Percentiles rank a stretch among this genome's conserved stretches.
Conservation (phyloP, 2,329 filamentous ascomycete genomes). For the Epicoccum sorghinum region DNA sequence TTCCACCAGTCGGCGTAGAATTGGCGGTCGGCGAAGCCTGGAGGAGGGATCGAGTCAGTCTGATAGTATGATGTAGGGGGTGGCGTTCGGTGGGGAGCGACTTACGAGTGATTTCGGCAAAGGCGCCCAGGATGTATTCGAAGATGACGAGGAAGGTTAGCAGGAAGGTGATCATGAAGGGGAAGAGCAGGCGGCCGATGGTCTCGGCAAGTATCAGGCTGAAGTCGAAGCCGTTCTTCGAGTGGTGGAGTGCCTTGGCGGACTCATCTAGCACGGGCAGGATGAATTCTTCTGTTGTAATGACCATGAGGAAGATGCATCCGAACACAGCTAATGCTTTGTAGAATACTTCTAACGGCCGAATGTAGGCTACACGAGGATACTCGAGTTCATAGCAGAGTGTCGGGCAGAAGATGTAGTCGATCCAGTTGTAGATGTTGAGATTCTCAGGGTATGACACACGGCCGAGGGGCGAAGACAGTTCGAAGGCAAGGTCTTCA, state of each 20-base stretch:
- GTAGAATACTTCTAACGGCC: conserved; percentile 80
- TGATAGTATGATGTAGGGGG: no score
- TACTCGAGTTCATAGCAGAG: conserved; percentile 98
- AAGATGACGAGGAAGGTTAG: conserved; percentile 98
- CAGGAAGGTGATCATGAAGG: conserved; percentile 95
- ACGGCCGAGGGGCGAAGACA: conserved; percentile 87
- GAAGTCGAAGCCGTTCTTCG: conserved; percentile 65
- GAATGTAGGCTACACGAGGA: conserved; percentile 75
- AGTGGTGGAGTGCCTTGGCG: conserved; percentile 57
- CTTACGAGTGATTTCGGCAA: conserved; percentile 82
- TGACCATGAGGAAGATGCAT: conserved; percentile 91
- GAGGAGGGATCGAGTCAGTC: not conserved
- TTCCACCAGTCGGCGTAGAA: conserved; percentile 85
- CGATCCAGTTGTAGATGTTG: conserved; percentile 78
- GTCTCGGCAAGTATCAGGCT: conserved; percentile 85
- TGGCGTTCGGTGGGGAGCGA: not conserved
- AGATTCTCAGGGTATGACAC: conserved; percentile 91
- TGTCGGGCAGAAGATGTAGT: conserved; percentile 91
- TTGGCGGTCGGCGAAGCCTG: conserved; percentile 84
- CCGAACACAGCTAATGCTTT: conserved; percentile 92
- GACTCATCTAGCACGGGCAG: conserved; percentile 84
- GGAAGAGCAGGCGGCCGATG: conserved; percentile 89
- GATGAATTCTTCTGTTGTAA: conserved; percentile 94
- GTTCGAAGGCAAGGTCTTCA: conserved; percentile 85
- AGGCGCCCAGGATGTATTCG: conserved; percentile 93